Evolutionary conservation across 352 stramenopile genomes (phyloP).

Genomic region (Phytophthora constricta): DNA sequence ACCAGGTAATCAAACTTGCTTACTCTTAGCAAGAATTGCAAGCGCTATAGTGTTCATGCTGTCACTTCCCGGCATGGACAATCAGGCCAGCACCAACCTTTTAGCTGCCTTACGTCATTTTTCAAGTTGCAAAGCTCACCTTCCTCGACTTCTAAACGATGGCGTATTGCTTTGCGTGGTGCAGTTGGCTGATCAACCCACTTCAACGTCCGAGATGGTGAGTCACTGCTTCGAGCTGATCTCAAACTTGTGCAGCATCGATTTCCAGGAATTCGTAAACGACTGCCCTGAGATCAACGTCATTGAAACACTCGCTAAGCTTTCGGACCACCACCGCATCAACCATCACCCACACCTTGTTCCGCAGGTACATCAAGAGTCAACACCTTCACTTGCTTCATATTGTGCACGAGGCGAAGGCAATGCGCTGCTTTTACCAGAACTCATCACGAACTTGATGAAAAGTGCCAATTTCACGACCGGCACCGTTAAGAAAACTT

Average conservation of each 20-base stretch:
- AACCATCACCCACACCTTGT: slow-evolving; percentile 13
- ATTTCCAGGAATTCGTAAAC: slow-evolving; percentile 59
- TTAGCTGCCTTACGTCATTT: slow-evolving; percentile 58
- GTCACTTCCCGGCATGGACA: slow-evolving; percentile 30
- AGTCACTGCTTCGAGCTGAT: slow-evolving; percentile 78
- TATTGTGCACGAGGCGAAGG: slow-evolving; percentile 61
- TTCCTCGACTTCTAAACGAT: slow-evolving; percentile 53
- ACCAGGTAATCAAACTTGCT: slow-evolving; percentile 59
- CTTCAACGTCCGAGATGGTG: slow-evolving; percentile 39
- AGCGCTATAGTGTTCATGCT: slow-evolving; percentile 62
- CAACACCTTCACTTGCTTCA: slow-evolving; percentile 17
- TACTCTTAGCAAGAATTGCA: slow-evolving; percentile 54
- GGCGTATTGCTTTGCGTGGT: slow-evolving; percentile 63
- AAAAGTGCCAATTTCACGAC: slow-evolving; percentile 53
- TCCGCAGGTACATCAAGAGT: slow-evolving; percentile 14
- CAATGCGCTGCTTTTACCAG: slow-evolving; percentile 35
- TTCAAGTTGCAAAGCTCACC: slow-evolving; percentile 52
- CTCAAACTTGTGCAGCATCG: slow-evolving; percentile 66
- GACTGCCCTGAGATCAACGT: slow-evolving; percentile 66
- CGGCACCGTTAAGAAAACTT: slow-evolving; percentile 63
- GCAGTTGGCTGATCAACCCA: slow-evolving; percentile 44
- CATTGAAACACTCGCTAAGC: slow-evolving; percentile 68
- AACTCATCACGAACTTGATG: slow-evolving; percentile 68
- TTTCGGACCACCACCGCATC: slow-evolving; percentile 57
- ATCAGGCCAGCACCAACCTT: slow-evolving; percentile 50